Evolutionary conservation across 768 basidiomycete species (phyloP).

Genomic region (Xerocomus spinulosus): DNA sequence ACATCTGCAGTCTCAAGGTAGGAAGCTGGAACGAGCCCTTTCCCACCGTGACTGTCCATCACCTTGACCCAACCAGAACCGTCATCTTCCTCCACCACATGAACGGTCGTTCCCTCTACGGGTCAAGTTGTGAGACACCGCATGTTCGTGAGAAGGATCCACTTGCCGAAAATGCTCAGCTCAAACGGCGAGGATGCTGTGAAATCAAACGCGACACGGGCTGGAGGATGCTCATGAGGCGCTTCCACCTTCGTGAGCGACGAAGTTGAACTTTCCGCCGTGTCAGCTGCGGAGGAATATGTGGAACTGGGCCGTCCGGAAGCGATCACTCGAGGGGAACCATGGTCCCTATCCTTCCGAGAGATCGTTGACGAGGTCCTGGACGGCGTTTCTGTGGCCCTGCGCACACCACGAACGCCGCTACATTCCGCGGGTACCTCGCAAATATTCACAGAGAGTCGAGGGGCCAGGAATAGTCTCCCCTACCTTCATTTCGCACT

Average conservation of each 20-base stretch:
- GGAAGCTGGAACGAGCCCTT: conserved; percentile 81
- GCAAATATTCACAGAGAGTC: conserved; percentile 8
- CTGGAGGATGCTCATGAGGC: conserved; percentile 41
- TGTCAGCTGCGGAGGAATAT: conserved; percentile 7
- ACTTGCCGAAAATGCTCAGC: conserved; percentile 57
- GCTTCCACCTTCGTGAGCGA: conserved; percentile 48
- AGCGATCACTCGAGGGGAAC: conserved; percentile 7
- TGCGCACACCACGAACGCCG: conserved; percentile 25
- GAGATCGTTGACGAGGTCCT: conserved; percentile 34
- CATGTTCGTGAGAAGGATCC: conserved; percentile 7
- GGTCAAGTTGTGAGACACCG: conserved; percentile 10
- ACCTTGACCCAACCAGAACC: conserved; percentile 88
- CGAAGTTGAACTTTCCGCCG: conserved; percentile 38
- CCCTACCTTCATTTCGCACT: conserved; percentile 79
- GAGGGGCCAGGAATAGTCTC: conserved; percentile 3
- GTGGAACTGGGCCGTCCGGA: conserved; percentile 2
- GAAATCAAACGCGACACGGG: conserved; percentile 72
- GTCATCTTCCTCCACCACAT: conserved; percentile 74
- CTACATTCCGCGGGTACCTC: conserved; percentile 74
- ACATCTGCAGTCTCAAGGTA: conserved; percentile 51
- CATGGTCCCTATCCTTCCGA: conserved; percentile 26
- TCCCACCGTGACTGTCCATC: conserved; percentile 47
- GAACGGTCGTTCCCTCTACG: conserved; percentile 59
- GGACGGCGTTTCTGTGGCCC: conserved; percentile 23
- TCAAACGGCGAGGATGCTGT: conserved; percentile 73